These are phyloP conservation scores for Solanum hybrid DNA, from an alignment of 305 asterid genomes.

Conservation along the genomic window DNA sequence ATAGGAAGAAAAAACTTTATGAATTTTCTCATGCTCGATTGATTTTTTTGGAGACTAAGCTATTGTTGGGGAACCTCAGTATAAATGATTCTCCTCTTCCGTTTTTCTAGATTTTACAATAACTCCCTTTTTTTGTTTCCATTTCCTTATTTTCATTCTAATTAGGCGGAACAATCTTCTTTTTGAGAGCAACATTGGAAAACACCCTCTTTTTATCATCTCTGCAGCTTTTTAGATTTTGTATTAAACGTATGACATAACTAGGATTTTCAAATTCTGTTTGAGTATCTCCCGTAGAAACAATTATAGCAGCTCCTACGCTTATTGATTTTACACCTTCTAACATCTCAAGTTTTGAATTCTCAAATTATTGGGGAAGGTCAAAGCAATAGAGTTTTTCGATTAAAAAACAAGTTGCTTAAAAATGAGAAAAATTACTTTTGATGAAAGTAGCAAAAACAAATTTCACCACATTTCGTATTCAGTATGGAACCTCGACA, in stretches of 20 bases:
- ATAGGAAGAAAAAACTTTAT: background rate
- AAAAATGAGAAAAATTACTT: background rate
- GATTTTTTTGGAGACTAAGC: background rate
- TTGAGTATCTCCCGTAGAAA: background rate
- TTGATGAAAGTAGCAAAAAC: background rate
- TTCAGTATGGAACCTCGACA: background rate
- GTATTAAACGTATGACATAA: background rate
- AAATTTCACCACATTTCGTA: background rate
- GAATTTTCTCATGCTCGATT: background rate
- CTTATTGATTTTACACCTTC: background rate
- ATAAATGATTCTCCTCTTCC: background rate
- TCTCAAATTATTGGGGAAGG: fast-evolving
- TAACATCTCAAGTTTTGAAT: background rate
- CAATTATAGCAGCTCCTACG: background rate
- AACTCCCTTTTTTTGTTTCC: background rate
- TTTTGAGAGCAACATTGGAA: too few relatives aligned
- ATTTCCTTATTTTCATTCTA: background rate
- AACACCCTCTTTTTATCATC: background rate
- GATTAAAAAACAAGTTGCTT: too few relatives aligned
- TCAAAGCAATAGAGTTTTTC: background rate
- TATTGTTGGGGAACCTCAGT: background rate
- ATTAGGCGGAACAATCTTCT: background rate
- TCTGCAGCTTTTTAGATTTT: background rate
- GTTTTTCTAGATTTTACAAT: too few relatives aligned
- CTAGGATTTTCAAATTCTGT: background rate